Percentiles rank a stretch among this genome's conserved stretches.
These are phyloP conservation scores for Paracamarosporium sp. DNA, from an alignment of 2,329 filamentous ascomycete species.

Conservation along the genomic window DNA sequence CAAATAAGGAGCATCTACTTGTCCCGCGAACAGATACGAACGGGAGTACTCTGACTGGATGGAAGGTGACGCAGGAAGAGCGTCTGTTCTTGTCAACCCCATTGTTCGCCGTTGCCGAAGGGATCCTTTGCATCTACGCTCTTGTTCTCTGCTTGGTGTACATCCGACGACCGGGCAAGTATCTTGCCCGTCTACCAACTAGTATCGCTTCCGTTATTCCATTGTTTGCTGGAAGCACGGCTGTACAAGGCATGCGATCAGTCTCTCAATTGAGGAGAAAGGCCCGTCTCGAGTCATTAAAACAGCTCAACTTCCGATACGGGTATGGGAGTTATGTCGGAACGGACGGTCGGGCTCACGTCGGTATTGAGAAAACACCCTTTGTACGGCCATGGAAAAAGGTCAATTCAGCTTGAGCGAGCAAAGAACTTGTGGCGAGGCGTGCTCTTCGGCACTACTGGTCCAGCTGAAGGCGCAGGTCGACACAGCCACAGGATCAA, in stretches of 20 bases:
- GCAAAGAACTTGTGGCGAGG: neutral
- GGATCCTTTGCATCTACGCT: constrained; percentile 54
- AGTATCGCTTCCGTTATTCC: constrained; percentile 57
- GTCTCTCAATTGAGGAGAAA: constrained; percentile 27
- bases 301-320: constrained; percentile 33
- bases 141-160: constrained; percentile 56
- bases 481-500: neutral
- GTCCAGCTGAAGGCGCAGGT: neutral
- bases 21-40: constrained; percentile 7
- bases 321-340: constrained; percentile 60
- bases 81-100: constrained; percentile 58
- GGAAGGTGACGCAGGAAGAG: constrained; percentile 32
- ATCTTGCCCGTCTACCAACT: constrained; percentile 60
- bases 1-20: constrained; percentile 52
- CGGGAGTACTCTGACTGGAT: constrained; percentile 13
- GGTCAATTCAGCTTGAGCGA: neutral
- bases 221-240: constrained; percentile 56
- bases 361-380: constrained; percentile 60
- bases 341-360: constrained; percentile 52
- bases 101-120: constrained; percentile 55
- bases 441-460: neutral
- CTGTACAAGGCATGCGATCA: constrained; percentile 45
- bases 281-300: constrained; percentile 21
- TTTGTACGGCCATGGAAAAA: constrained; percentile 27
- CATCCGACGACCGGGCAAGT: constrained; percentile 45